Evolutionary conservation across 2,329 filamentous ascomycete species (phyloP).

Genomic region (Cercospora sesami): DNA sequence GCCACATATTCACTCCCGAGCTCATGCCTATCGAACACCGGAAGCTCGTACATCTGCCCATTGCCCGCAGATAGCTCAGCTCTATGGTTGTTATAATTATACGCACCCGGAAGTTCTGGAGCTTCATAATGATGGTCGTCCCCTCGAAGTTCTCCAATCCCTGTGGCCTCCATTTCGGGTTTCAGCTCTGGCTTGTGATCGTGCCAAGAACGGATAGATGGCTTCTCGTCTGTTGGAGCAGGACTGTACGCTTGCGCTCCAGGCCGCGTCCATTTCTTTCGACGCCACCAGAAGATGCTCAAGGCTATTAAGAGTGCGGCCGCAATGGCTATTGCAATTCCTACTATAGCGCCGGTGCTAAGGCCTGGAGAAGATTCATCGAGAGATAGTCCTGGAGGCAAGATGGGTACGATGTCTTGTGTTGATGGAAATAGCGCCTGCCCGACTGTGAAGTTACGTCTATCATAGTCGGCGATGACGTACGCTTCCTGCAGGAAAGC

Average conservation of each 20-base stretch:
- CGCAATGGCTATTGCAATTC: not conserved
- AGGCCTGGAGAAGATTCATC: not conserved
- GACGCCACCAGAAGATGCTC: not conserved
- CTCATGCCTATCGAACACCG: not conserved
- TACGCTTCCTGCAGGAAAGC: conserved; percentile 69
- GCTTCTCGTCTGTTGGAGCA: not conserved
- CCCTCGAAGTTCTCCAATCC: not conserved
- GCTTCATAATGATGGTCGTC: not conserved
- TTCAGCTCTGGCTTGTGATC: not conserved
- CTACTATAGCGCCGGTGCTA: not conserved
- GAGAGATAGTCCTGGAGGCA: not conserved
- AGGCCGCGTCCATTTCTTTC: not conserved
- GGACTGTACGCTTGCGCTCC: not conserved
- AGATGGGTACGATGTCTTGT: not conserved
- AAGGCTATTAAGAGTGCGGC: not conserved
- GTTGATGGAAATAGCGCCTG: conserved; percentile 29
- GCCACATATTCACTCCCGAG: not conserved
- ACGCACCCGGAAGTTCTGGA: not conserved
- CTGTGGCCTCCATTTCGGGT: not conserved
- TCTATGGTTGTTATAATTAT: not conserved
- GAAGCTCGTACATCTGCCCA: not conserved
- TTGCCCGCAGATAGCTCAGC: not conserved
- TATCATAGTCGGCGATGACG: conserved; percentile 51
- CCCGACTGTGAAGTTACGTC: conserved; percentile 48
- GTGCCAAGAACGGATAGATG: not conserved